Evolutionary conservation across 2,329 filamentous ascomycete genomes (phyloP), one percentile per base, ranked within the genome.

Genomic region (Colletotrichum camelliae): DNA sequence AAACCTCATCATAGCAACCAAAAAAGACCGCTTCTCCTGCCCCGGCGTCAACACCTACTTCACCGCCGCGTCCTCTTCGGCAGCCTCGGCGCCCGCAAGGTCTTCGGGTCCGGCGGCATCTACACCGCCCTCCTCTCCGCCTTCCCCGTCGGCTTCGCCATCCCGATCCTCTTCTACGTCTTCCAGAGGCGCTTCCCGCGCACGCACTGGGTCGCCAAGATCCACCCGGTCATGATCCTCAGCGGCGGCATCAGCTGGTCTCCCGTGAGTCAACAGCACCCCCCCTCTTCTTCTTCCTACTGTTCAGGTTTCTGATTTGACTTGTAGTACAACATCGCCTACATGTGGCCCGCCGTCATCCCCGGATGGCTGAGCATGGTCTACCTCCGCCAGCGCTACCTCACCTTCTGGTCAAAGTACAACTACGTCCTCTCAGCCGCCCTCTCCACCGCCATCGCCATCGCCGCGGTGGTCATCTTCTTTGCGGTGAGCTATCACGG

Each of bases 341-440:
- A 88, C 79, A 79, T 85, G 57, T 86, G 85, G 85, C 86, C 85
- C 0, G 83, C 84, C 5, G 85, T 88, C 12, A 85, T 87, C 2
- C 80, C 88, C 16, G 85, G 84, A 5, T 87, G 81, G 60, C 81
- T 82, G 61, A 85, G 79, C 75, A 88, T 87, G 86, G 78, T 87
- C 29, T 87, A 83, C 74, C 73, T 88, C 70, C 85, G 85, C 72
- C 82, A 80, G 61, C 79, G 82, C 4, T 84, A 82, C 70, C 79
- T 84, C 5, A 81, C 74, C 4, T 83, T 85, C 77, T 86, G 85
- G 84, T 80, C 82, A 15, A 85, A 84, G 78, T 84, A 84, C 79
- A 84, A 83, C 74, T 85, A 83, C 72, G 79, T 83, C 4, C 68
- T 84, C 0, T 81, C 80, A 2, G 82, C 83, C 8, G 81, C 80